Base-by-base conservation (phyloP, 2,329 filamentous ascomycete genomes). In the Hypocrella siamensis region DNA sequence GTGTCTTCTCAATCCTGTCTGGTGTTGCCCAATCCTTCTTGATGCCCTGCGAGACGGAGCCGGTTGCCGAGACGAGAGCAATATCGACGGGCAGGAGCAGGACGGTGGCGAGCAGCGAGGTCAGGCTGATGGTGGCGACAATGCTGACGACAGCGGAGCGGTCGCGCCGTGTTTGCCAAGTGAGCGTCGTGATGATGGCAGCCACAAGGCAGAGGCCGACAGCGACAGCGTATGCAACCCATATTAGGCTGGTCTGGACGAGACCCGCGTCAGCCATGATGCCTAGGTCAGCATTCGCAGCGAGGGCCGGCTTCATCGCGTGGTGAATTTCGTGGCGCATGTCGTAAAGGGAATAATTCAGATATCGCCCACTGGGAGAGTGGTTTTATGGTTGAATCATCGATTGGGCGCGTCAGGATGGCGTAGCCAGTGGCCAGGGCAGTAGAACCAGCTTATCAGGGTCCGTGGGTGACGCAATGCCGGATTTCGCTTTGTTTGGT, bases 1-100 rank as follows among this genome's bases (percentile, higher is more conserved):
- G 63, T 34, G 96, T 93, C 39, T 71, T 68, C 40, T 81, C 69
- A 37, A 96, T 74, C 32, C 74, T 74, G 40, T 79, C 71, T 17
- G 83, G 81, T 0, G 82, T 92, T 9, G 90, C 90, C 90, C 90
- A 98, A 44, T 88, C 77, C 56, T 94, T 94, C 61, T 93, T 92
- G 30, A 69, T 68, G 36, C 90, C 90, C 21, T 79, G 63, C 30
- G 74, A 70, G 5, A 77, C 70, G 34, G 76, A 76, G 11, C 75
- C 79, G 0, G 90, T 98, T 6, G 85, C 84, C 2, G 88, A 94
- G 30, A 94, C 79, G 43, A 98, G 71, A 9, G 90, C 90, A 43
- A 96, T 84, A 54, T 98, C 90, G 53, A 96, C 88, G 17, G 90
- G 90, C 18, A 94, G 73, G 16, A 98, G 71, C 21, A 98, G 70